Evolutionary conservation across 768 basidiomycete species (phyloP), one percentile per base, ranked within the genome.

Genomic region (Cystoderma amianthinum): DNA sequence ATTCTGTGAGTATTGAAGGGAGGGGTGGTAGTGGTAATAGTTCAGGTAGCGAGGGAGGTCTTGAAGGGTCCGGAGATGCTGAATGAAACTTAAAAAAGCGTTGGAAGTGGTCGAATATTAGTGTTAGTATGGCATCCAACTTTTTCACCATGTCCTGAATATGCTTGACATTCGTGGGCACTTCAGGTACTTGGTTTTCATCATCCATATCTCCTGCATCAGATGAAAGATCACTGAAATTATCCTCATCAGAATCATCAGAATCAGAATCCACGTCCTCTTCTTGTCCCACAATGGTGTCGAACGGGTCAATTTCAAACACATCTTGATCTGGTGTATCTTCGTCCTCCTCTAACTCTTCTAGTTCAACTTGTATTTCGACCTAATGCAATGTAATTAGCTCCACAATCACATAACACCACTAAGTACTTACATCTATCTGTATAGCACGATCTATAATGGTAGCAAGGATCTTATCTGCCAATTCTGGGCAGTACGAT

Each of bases 291-390:
- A 91, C 62, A 20, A 84, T 65, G n/a, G 72, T 73, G 48, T 94
- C 91, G 48, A 95, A 91, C 1, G 89, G 88, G 60, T 96, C 92
- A 16, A 88, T 58, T 35, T 87, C 80, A 49, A 85, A 88, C 13
- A 85, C 43, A 12, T 68, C 73, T n/a, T 71, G 69, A 21, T 80
- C 79, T 45, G 66, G 69, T 2, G 67, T 58, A 5, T 78, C 59
- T 13, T 73, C 75, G 11, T 72, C 68, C 2, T 85, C 85, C 51
- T 95, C 93, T 3, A 94, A 66, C 49, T 96, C 91, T 55, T 97
- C 94, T 3, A 92, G 56, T 53, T 94, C 92, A n/a, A 91, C 85
- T 56, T 96, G 94, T 22, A 99, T 93, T 62, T 99, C 95, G 19
- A 96, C 90, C 91, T 94, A 19, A 32, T 5, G n/a, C 28, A 41